phyloP scores from a whole-genome alignment of 2,329 filamentous ascomycete species.

The Fusarium haematococcum region DNA sequence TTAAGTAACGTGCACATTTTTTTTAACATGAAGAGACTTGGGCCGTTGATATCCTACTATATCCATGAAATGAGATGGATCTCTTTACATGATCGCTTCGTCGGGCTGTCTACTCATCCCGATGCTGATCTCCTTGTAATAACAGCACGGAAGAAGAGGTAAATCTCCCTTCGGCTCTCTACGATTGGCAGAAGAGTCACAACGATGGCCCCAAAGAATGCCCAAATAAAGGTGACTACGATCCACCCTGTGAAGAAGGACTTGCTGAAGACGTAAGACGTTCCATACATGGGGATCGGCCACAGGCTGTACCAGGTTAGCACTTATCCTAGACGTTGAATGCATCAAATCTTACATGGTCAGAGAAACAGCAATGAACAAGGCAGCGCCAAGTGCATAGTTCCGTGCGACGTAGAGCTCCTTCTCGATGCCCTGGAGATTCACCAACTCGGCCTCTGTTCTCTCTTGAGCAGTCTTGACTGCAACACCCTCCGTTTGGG shows the following conservation, averaged over 20 bases:
- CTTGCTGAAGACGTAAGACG: background rate
- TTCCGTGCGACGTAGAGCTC: background rate
- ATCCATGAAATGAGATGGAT: background rate
- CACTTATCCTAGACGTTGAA: too few relatives aligned
- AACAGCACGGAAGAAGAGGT: background rate
- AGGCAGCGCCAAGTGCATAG: background rate
- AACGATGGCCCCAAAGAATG: background rate
- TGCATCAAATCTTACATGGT: background rate
- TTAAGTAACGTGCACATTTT: background rate
- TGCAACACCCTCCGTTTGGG: background rate
- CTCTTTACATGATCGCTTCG: background rate
- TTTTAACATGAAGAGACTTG: background rate
- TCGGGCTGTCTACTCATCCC: background rate
- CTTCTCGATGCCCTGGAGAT: background rate
- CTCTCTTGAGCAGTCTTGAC: background rate
- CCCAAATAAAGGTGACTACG: background rate
- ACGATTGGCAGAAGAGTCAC: background rate
- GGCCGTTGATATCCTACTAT: background rate
- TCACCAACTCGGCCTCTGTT: background rate
- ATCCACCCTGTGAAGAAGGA: background rate
- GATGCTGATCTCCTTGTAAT: background rate
- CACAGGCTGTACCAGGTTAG: background rate
- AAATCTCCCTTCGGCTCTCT: background rate
- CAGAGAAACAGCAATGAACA: background rate
- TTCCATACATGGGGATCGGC: background rate